Conservation (phyloP, 2,329 filamentous ascomycete genomes). For the Penicillium sp. region DNA sequence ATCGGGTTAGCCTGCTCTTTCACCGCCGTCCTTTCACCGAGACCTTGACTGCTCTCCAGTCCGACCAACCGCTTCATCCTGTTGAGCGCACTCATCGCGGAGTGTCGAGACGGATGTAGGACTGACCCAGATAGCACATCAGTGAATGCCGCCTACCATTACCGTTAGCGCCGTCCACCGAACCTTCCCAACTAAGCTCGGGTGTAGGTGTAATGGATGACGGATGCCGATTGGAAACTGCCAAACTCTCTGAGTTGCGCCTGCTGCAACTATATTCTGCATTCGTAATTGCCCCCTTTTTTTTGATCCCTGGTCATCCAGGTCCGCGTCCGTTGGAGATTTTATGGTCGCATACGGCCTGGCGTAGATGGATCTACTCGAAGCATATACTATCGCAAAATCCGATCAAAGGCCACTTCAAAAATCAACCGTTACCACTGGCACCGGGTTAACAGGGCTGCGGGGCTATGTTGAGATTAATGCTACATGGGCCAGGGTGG, state of each 20-base stretch:
- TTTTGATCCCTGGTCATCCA: neutral
- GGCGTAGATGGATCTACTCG: neutral
- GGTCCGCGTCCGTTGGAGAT: neutral
- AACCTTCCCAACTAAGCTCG: neutral
- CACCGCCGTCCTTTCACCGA: neutral
- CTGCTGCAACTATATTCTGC: constrained; percentile 8
- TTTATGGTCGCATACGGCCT: neutral
- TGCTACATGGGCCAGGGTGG: constrained; percentile 12
- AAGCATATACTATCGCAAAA: neutral
- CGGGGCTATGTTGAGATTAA: constrained; percentile 2
- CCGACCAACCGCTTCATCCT: constrained; percentile 21
- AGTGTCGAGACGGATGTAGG: neutral
- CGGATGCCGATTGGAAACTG: constrained; percentile 9
- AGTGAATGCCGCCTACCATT: neutral
- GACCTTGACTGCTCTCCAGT: constrained; percentile 9
- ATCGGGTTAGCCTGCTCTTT: constrained; percentile 14
- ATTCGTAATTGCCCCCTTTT: constrained; percentile 1
- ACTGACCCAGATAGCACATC: neutral
- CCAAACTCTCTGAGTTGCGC: constrained; percentile 8
- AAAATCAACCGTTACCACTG: neutral
- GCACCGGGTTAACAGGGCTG: neutral
- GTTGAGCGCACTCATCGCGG: constrained; percentile 16
- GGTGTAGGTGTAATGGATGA: constrained; percentile 21
- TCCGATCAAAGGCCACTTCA: neutral
- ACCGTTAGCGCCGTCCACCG: neutral